A percentile compares a stretch with the other conserved stretches of the same genome.
Conservation (phyloP, 495 filamentous ascomycete species). For the Beverwykella pulmonaria region DNA sequence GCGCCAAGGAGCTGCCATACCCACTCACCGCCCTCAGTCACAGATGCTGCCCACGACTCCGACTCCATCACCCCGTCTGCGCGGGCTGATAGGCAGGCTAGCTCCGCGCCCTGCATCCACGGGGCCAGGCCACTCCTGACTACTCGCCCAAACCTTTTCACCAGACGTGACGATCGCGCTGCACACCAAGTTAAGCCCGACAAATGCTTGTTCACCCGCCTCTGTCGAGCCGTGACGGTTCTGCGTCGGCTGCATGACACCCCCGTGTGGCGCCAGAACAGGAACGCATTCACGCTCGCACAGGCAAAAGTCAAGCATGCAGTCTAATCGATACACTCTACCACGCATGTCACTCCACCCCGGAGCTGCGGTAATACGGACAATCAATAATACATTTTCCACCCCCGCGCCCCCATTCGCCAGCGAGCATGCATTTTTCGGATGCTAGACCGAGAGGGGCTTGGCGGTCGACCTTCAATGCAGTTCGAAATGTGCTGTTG, state of each 20-base stretch:
- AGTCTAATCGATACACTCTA: neutral
- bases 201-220: neutral
- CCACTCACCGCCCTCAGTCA: conserved; percentile 21
- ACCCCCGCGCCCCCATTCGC: conserved; percentile 19
- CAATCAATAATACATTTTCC: conserved; percentile 6
- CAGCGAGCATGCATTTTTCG: conserved; percentile 1
- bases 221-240: conserved; percentile 1
- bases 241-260: conserved; percentile 20
- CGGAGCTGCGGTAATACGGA: conserved; percentile 7
- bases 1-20: neutral
- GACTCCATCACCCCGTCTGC: conserved; percentile 3
- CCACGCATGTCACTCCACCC: conserved; percentile 12
- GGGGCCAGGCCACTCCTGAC: neutral
- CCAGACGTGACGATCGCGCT: too few species aligned
- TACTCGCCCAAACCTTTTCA: conserved; percentile 10
- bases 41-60: conserved; percentile 6
- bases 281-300: neutral
- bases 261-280: neutral
- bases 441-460: neutral
- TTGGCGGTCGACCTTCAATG: neutral
- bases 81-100: conserved; percentile 17
- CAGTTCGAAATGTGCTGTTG: neutral
- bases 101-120: neutral
- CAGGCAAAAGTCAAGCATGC: neutral
- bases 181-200: too few species aligned